These are phyloP conservation scores for Dipteronia dyeriana DNA, from an alignment of 345 rosid genomes.

Conservation along the genomic window DNA sequence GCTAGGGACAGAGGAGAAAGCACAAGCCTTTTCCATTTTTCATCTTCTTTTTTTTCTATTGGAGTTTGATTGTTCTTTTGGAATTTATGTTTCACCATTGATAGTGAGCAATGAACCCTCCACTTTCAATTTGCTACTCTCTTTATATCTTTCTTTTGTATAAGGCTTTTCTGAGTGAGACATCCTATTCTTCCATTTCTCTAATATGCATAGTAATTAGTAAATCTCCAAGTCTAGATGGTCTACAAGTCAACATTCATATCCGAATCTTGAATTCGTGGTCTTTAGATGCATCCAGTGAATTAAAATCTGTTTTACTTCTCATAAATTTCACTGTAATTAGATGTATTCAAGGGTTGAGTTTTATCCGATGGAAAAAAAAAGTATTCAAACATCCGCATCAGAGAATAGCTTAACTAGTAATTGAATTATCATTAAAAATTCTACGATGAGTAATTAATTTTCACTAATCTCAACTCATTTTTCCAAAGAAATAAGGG, in stretches of 20 bases:
- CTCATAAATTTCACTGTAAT: background rate
- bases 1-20: constrained; percentile 33
- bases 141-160: constrained; percentile 1
- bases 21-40: constrained; percentile 21
- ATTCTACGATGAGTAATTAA: background rate
- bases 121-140: constrained; percentile 38
- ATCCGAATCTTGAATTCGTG: background rate
- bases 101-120: constrained; percentile 44
- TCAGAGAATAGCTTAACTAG: no score
- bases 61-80: constrained; percentile 19
- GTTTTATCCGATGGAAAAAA: no score
- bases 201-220: background rate
- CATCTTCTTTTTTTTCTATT: background rate
- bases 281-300: background rate
- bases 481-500: background rate
- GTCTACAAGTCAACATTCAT: background rate
- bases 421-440: background rate
- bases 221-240: no score
- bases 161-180: constrained; percentile 25
- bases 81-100: constrained; percentile 30
- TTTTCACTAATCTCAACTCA: background rate
- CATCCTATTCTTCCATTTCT: constrained; percentile 35
- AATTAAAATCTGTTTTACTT: no score
- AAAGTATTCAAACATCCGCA: no score
- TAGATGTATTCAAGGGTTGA: no score